Conservation (phyloP, 2,329 filamentous ascomycete species). For the Stagonosporopsis tanaceti region DNA sequence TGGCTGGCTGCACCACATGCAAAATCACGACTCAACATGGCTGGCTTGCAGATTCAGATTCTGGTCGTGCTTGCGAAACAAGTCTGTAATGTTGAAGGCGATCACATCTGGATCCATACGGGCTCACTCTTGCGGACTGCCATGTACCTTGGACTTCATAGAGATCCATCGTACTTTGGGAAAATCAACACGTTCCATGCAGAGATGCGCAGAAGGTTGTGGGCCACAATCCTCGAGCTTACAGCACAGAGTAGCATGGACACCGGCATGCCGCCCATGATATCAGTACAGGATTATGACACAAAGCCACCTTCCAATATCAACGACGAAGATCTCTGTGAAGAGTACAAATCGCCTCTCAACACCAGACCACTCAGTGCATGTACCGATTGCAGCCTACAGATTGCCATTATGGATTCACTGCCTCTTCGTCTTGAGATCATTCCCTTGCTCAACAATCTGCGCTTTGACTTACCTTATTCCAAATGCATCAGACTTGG, state of each 20-base stretch:
- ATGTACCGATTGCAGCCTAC: conserved; percentile 50
- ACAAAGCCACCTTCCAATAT: conserved; percentile 50
- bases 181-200: conserved; percentile 45
- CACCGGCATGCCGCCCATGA: conserved; percentile 48
- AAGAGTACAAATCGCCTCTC: conserved; percentile 34
- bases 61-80: conserved; percentile 51
- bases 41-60: conserved; percentile 58
- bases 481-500: conserved; percentile 38
- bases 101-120: conserved; percentile 49
- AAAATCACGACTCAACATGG: conserved; percentile 61
- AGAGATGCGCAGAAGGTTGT: conserved; percentile 50
- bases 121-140: conserved; percentile 51
- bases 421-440: conserved; percentile 50
- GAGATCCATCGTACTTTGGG: conserved; percentile 48
- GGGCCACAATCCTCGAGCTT: conserved; percentile 48
- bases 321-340: conserved; percentile 50
- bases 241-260: conserved; percentile 48
- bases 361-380: conserved; percentile 28
- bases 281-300: conserved; percentile 50
- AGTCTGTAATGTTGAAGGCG: conserved; percentile 44
- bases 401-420: conserved; percentile 46
- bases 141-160: conserved; percentile 53
- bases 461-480: conserved; percentile 43
- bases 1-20: conserved; percentile 63
- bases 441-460: conserved; percentile 42